Percentiles rank a stretch among this genome's conserved stretches.
Conservation (phyloP, 2,329 filamentous ascomycete species). For the Alternaria sp. region DNA sequence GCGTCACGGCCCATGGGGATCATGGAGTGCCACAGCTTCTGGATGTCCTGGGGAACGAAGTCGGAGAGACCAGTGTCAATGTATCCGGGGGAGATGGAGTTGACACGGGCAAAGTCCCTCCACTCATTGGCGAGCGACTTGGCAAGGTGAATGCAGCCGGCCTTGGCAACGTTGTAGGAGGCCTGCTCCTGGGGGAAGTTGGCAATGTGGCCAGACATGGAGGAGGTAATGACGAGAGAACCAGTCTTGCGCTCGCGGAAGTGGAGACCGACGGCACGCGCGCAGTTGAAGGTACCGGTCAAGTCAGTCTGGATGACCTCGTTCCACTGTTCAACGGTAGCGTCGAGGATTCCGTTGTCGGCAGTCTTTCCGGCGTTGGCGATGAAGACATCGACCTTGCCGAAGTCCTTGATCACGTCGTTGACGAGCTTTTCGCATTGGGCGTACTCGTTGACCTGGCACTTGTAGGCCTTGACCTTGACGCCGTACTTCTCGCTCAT, state of each 20-base stretch:
- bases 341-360: slow-evolving; percentile 72
- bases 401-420: slow-evolving; percentile 72
- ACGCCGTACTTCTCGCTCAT: slow-evolving; percentile 67
- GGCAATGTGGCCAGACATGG: slow-evolving; percentile 82
- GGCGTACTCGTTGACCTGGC: slow-evolving; percentile 66
- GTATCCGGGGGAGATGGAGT: slow-evolving; percentile 73
- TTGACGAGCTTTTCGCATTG: slow-evolving; percentile 65
- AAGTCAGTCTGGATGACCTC: slow-evolving; percentile 86
- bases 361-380: slow-evolving; percentile 77
- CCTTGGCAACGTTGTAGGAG: slow-evolving; percentile 63
- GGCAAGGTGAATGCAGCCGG: slow-evolving; percentile 71
- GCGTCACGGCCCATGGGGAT: slow-evolving; percentile 83
- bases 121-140: slow-evolving; percentile 73
- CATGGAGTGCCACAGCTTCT: slow-evolving; percentile 78
- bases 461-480: slow-evolving; percentile 74
- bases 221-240: slow-evolving; percentile 72
- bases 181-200: slow-evolving; percentile 78
- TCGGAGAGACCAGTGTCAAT: slow-evolving; percentile 73
- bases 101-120: slow-evolving; percentile 73
- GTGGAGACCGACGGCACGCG: slow-evolving; percentile 85
- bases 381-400: slow-evolving; percentile 72
- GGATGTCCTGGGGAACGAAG: slow-evolving; percentile 72
- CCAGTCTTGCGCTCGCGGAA: slow-evolving; percentile 72
- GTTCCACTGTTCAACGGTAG: slow-evolving; percentile 74
- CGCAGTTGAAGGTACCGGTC: slow-evolving; percentile 86